These are phyloP conservation scores for Mycena polygramma DNA, from an alignment of 768 basidiomycete species.

Conservation along the genomic window DNA sequence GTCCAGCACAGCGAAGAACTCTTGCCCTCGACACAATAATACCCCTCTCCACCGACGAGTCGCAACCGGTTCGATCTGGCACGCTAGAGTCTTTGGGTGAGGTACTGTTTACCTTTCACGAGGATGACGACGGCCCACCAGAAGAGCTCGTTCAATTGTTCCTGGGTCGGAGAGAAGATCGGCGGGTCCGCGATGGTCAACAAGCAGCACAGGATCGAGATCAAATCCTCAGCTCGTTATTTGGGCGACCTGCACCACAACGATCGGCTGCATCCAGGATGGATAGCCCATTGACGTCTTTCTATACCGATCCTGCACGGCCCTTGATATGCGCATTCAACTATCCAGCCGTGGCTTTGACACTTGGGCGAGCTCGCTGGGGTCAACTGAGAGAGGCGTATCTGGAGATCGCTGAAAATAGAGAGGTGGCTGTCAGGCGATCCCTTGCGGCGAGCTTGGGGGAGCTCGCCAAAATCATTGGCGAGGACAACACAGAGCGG, in stretches of 20 bases:
- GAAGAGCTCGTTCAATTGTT: conserved; percentile 81
- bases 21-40: conserved; percentile 77
- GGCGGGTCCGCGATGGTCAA: conserved; percentile 54
- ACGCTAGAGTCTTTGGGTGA: conserved; percentile 92
- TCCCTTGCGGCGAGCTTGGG: conserved; percentile 92
- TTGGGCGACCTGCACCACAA: conserved; percentile 29
- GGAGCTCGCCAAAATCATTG: conserved; percentile 89
- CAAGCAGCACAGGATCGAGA: conserved; percentile 41
- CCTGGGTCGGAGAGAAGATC: conserved; percentile 69
- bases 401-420: conserved; percentile 71
- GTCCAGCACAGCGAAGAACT: conserved; percentile 65
- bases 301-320: conserved; percentile 77
- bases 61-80: conserved; percentile 78
- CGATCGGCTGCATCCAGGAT: conserved; percentile 1
- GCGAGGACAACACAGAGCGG: conserved; percentile 70
- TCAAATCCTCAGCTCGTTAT: conserved; percentile 29
- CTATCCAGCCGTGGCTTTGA: conserved; percentile 90
- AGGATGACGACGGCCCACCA: conserved; percentile 76
- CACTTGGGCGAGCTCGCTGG: conserved; percentile 86
- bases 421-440: conserved; percentile 73
- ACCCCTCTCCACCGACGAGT: conserved; percentile 73
- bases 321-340: conserved; percentile 89
- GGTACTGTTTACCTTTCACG: conserved; percentile 85
- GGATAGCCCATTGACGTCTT: conserved; percentile 52
- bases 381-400: conserved; percentile 76